These are phyloP conservation scores for Kernera saxatilis DNA, from an alignment of 345 rosid genomes.

Conservation along the genomic window DNA sequence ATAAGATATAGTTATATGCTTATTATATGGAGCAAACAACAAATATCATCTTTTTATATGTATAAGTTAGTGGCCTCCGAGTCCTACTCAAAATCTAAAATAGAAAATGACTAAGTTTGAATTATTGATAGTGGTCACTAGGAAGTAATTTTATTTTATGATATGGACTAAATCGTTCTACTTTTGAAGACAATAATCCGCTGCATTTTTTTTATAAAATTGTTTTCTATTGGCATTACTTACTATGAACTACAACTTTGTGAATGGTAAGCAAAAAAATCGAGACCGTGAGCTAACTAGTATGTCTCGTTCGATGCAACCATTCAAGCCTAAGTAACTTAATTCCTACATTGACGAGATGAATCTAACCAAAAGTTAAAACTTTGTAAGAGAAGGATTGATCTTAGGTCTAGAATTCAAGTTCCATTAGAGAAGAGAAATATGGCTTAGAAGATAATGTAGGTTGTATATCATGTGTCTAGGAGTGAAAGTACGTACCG, in stretches of 20 bases:
- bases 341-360: not conserved
- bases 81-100: slow-evolving; percentile 18
- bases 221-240: not conserved
- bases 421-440: not conserved
- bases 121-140: not conserved
- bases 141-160: not conserved
- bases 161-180: not conserved
- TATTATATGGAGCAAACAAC: slow-evolving; percentile 16
- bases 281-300: not conserved
- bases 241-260: not conserved
- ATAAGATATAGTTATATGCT: not conserved
- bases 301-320: not conserved
- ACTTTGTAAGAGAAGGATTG: not conserved
- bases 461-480: not conserved
- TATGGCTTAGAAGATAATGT: not conserved
- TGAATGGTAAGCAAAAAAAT: not conserved
- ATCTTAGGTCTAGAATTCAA: not conserved
- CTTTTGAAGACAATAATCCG: not conserved
- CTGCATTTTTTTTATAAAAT: not conserved
- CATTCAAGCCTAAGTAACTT: not conserved
- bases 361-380: not conserved
- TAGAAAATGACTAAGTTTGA: not conserved
- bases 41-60: slow-evolving; percentile 27
- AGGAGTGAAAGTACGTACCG: slow-evolving; percentile 40
- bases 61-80: slow-evolving; percentile 18